A percentile compares a stretch with the other conserved stretches of the same genome.
Conservation (phyloP, 164 flowering plant species). For the Magnolia officinalis region DNA sequence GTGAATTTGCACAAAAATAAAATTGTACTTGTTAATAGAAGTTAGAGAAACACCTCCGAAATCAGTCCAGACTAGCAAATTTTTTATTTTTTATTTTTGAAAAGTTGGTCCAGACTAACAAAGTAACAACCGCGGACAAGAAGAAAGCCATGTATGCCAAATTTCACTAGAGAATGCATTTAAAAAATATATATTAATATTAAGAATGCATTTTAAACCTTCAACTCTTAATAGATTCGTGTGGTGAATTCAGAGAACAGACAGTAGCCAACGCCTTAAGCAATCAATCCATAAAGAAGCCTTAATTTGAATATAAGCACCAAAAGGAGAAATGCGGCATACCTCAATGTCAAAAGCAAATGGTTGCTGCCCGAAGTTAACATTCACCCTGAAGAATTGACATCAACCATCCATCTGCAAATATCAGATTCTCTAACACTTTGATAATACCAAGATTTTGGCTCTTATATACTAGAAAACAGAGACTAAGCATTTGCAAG, state of each 20-base stretch:
- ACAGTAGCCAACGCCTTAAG: neutral
- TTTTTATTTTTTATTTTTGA: too few species aligned
- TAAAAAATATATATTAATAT: too few species aligned
- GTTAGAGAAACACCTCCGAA: too few species aligned
- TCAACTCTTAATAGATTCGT: neutral
- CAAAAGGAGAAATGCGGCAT: slow-evolving; percentile 13
- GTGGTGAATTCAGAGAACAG: neutral
- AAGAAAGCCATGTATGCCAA: too few species aligned
- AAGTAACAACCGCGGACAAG: too few species aligned
- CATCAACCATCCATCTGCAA: slow-evolving; percentile 18
- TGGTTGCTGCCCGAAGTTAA: slow-evolving; percentile 82
- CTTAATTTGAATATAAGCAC: neutral
- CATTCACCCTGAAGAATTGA: slow-evolving; percentile 64
- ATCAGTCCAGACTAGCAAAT: too few species aligned
- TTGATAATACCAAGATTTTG: neutral
- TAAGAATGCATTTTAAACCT: too few species aligned
- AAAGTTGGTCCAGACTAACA: too few species aligned
- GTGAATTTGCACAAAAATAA: too few species aligned
- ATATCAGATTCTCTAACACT: slow-evolving; percentile 12
- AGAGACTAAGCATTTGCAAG: neutral
- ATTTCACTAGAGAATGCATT: too few species aligned
- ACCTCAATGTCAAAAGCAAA: slow-evolving; percentile 86
- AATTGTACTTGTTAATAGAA: too few species aligned
- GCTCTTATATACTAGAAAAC: neutral
- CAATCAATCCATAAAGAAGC: neutral